These are phyloP conservation scores for Collybia sp. DNA, from an alignment of 768 basidiomycete genomes.

Conservation along the genomic window DNA sequence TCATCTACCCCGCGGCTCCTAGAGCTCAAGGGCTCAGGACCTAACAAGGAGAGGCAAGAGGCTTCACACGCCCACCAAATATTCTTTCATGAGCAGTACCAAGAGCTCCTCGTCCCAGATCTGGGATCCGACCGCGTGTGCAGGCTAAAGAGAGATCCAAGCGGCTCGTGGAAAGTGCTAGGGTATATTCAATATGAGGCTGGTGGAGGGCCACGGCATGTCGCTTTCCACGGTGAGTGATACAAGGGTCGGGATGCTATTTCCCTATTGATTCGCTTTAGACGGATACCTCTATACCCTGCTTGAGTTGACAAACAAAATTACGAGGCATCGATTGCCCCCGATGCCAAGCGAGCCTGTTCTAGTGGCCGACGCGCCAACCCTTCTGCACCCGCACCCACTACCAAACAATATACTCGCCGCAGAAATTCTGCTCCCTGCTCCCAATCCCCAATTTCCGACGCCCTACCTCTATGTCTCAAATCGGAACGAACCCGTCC, in stretches of 20 bases:
- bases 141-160: slow-evolving; percentile 38
- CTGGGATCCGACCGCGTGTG: slow-evolving; percentile 70
- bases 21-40: slow-evolving; percentile 52
- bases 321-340: slow-evolving; percentile 52
- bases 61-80: slow-evolving; percentile 78
- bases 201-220: slow-evolving; percentile 72
- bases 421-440: slow-evolving; percentile 64
- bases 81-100: slow-evolving; percentile 37
- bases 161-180: slow-evolving; percentile 44
- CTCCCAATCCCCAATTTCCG: slow-evolving; percentile 45
- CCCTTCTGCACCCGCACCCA: slow-evolving; percentile 42
- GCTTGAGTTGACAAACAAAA: slow-evolving; percentile 57
- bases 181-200: slow-evolving; percentile 42
- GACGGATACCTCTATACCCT: slow-evolving; percentile 63
- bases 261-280: slow-evolving; percentile 17
- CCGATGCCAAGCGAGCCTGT: slow-evolving; percentile 34
- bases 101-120: slow-evolving; percentile 70
- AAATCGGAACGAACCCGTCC: slow-evolving; percentile 69
- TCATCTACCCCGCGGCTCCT: slow-evolving; percentile 27
- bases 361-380: slow-evolving; percentile 39
- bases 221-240: slow-evolving; percentile 53
- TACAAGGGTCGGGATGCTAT: not conserved
- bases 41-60: slow-evolving; percentile 63
- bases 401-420: slow-evolving; percentile 50
- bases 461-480: slow-evolving; percentile 64